Evolutionary conservation across 2,329 filamentous ascomycete genomes (phyloP).

Genomic region (Teratosphaeria zuluensis): DNA sequence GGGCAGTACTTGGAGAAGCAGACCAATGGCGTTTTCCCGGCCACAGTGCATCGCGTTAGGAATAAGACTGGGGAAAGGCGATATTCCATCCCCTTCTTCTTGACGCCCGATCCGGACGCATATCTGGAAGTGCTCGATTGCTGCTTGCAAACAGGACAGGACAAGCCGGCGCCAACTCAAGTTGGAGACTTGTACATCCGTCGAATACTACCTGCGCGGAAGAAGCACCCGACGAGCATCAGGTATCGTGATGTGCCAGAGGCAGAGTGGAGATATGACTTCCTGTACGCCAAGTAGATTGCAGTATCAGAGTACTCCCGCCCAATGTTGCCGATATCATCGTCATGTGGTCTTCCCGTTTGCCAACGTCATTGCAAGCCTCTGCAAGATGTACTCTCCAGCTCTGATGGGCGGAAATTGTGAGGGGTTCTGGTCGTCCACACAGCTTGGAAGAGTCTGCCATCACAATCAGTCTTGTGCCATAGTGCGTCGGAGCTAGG

Average conservation of each 20-base stretch:
- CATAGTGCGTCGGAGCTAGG: too few relatives aligned
- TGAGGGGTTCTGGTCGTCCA: not conserved
- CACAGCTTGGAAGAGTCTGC: too few relatives aligned
- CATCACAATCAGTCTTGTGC: too few relatives aligned
- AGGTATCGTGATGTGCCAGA: conserved; percentile 28
- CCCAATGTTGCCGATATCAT: too few relatives aligned
- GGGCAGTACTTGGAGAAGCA: not conserved
- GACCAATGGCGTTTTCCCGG: not conserved
- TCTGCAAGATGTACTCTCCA: too few relatives aligned
- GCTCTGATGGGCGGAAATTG: too few relatives aligned
- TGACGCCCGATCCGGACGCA: not conserved
- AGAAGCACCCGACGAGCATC: conserved; percentile 30
- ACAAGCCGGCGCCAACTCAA: too few relatives aligned
- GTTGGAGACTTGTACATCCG: conserved; percentile 6
- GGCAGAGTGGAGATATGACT: conserved; percentile 21
- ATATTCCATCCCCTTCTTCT: conserved; percentile 1
- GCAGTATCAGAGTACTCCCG: too few relatives aligned
- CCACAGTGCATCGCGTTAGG: not conserved
- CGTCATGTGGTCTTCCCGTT: too few relatives aligned
- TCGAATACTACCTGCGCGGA: conserved; percentile 24
- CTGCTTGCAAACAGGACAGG: not conserved
- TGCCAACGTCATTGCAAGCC: too few relatives aligned
- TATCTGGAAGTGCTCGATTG: not conserved
- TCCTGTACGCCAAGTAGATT: conserved; percentile 8
- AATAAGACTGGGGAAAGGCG: not conserved